Evolutionary conservation across 2,329 filamentous ascomycete species (phyloP), one percentile per base, ranked within the genome.

Genomic region (Zymoseptoria pseudotritici): DNA sequence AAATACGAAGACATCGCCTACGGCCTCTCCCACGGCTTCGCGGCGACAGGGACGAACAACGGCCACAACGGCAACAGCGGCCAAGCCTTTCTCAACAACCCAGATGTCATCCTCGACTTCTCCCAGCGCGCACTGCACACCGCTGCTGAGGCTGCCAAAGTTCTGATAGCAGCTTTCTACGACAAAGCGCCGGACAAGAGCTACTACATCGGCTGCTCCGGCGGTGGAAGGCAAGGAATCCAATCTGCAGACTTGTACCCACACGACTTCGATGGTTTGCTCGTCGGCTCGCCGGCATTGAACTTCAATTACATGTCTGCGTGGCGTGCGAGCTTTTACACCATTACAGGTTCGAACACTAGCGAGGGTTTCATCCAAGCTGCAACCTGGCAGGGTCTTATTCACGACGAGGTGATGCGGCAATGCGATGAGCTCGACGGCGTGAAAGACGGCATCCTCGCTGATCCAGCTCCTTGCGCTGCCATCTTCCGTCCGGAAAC

Each of bases 371-470:
- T 76, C 63, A 67, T 79, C 17, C 64, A 72, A 0, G 36, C 61
- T 7, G 59, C 66, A 4, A 65, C 73, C 26, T 80, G 77, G 78
- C 36, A 46, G 17, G 62, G 68, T 1, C 63, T 72, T 0, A 75
- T 79, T n/a, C 73, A 78, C 53, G 54, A 67, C 5, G 76, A 77
- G 29, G 70, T 79, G 17, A 60, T 82, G 24, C 70, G 72, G 6
- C 79, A 81, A 64, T 82, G 80, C 63, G 80, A 82, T 62, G 63
- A 60, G 0, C 68, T 79, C 1, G 80, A 82, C 61, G 77, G 77
- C 17, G 73, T 73, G 5, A 65, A 65, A 2, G 80, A 82, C 63
- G 77, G 77, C 3, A 75, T 80, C 56, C 67, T 80, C 52, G 77
- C 78, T 59, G 74, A 76, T 61, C 73, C 78, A 5, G 66, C 66